These are phyloP conservation scores for Circinella minor DNA, from an alignment of 371 early-diverging fungal genomes.

Conservation along the genomic window DNA sequence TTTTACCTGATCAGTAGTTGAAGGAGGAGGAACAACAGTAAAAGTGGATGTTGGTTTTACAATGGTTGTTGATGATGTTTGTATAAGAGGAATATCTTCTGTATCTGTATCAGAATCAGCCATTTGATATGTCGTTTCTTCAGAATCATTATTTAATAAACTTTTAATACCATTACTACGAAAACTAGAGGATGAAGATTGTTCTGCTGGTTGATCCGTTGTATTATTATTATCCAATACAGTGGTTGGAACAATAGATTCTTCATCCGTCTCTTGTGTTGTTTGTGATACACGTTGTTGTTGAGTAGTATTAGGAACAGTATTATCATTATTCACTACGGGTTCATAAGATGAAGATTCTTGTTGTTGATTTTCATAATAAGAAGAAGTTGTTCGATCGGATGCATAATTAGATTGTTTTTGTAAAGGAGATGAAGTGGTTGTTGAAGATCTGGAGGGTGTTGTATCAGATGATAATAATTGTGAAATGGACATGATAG, in stretches of 20 bases:
- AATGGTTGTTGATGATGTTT: neutral
- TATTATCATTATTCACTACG: neutral
- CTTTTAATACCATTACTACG: constrained; percentile 34
- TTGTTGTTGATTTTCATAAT: constrained; percentile 3
- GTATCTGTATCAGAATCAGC: constrained; percentile 49
- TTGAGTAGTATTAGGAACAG: too few relatives aligned
- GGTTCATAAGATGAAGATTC: constrained; percentile 1
- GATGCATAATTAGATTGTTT: neutral
- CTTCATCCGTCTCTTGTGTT: too few relatives aligned
- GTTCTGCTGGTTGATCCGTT: neutral
- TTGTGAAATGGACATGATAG: constrained; percentile 55
- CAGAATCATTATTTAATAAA: constrained; percentile 34
- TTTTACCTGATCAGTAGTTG: neutral
- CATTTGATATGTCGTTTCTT: constrained; percentile 32
- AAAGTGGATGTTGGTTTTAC: neutral
- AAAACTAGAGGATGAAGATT: constrained; percentile 7
- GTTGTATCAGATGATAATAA: constrained; percentile 37
- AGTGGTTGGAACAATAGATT: too few relatives aligned
- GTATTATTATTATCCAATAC: neutral
- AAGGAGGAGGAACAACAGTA: neutral
- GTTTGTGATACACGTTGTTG: neutral
- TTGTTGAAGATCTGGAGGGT: constrained; percentile 15
- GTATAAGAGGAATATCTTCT: constrained; percentile 33
- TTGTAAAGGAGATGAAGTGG: neutral
- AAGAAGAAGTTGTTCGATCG: neutral